These are phyloP conservation scores for Aspergillus wentii DNA, from an alignment of 495 filamentous ascomycete genomes.

Conservation along the genomic window DNA sequence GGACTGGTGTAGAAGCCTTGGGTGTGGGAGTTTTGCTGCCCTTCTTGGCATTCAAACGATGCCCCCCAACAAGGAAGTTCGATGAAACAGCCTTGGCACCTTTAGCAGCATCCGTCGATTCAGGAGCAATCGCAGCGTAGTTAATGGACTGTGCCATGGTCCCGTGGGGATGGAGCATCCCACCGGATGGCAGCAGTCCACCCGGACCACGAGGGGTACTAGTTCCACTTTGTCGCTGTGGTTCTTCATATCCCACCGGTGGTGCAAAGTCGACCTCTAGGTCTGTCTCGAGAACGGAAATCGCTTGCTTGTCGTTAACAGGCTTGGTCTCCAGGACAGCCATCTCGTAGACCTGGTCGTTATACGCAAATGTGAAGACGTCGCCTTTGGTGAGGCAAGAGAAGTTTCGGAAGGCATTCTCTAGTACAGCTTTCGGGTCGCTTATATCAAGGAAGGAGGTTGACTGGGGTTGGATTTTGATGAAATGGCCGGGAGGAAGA, in stretches of 20 bases:
- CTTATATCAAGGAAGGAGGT: slow-evolving; percentile 90
- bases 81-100: slow-evolving; percentile 64
- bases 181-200: slow-evolving; percentile 59
- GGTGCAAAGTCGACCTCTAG: slow-evolving; percentile 92
- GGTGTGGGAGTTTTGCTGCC: slow-evolving; percentile 73
- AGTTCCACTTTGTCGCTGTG: slow-evolving; percentile 53
- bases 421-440: slow-evolving; percentile 96
- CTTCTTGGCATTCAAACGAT: slow-evolving; percentile 76
- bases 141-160: slow-evolving; percentile 97
- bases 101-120: slow-evolving; percentile 54
- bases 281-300: slow-evolving; percentile 95
- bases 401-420: slow-evolving; percentile 93
- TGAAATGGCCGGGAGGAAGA: slow-evolving; percentile 79
- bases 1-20: slow-evolving; percentile 74
- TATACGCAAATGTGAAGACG: slow-evolving; percentile 91
- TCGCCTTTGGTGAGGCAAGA: slow-evolving; percentile 87
- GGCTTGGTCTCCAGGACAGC: slow-evolving; percentile 92
- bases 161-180: slow-evolving; percentile 72
- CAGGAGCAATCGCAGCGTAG: slow-evolving; percentile 89
- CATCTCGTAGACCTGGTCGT: slow-evolving; percentile 87
- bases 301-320: slow-evolving; percentile 63
- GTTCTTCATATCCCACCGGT: slow-evolving; percentile 90
- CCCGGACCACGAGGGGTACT: slow-evolving; percentile 59
- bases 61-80: slow-evolving; percentile 71
- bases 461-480: slow-evolving; percentile 93